A percentile compares a stretch with the other conserved stretches of the same genome.
These are phyloP conservation scores for Rhododendron griersonianum DNA, from an alignment of 148 eudicot species.

Conservation along the genomic window DNA sequence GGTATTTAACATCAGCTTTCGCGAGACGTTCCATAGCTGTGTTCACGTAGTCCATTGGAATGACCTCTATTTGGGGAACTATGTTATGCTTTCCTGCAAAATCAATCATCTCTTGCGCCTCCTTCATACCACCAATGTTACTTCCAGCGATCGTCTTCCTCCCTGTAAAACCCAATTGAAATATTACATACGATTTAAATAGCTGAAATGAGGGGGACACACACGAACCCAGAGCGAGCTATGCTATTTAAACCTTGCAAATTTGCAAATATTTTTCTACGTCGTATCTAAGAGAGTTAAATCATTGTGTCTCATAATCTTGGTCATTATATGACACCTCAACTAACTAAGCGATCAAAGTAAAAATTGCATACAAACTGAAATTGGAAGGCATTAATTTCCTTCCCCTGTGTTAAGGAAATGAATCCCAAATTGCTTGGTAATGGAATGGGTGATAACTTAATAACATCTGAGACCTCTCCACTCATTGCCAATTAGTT, in stretches of 20 bases:
- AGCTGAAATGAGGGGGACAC: neutral
- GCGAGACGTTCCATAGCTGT: conserved; percentile 9
- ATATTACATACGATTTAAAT: no score
- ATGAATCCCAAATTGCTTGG: no score
- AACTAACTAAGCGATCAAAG: neutral
- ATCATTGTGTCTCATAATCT: neutral
- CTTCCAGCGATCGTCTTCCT: conserved; percentile 5
- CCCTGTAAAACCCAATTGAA: neutral
- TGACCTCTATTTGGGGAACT: neutral
- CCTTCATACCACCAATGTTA: neutral
- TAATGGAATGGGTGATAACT: no score
- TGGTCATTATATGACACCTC: neutral
- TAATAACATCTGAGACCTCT: no score
- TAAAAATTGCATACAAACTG: neutral
- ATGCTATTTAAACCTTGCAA: neutral
- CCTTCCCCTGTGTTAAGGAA: neutral
- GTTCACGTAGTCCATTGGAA: conserved; percentile 7
- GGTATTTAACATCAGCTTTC: conserved; percentile 1
- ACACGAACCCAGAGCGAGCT: no score
- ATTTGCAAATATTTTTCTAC: neutral
- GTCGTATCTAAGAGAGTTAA: neutral
- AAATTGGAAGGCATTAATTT: neutral
- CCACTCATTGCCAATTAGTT: no score
- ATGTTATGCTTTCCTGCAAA: conserved; percentile 1
- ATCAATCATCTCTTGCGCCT: conserved; percentile 12